Conservation (phyloP, 106 monocot species). For the Amphibolis antarctica region DNA sequence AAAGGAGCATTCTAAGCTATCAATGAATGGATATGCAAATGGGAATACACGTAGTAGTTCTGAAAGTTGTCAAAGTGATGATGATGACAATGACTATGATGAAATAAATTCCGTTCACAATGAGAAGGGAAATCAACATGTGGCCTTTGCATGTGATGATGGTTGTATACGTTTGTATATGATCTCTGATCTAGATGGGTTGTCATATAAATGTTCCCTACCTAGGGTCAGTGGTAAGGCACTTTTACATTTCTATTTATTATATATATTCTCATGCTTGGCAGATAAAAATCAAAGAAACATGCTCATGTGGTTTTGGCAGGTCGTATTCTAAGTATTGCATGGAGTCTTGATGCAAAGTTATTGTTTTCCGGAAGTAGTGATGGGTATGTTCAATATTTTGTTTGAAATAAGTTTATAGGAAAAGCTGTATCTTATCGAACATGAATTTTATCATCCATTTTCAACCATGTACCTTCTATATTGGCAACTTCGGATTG, state of each 20-base stretch:
- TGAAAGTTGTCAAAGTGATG: constrained; percentile 35
- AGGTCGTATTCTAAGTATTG: constrained; percentile 79
- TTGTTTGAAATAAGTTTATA: neutral
- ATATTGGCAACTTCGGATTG: too few species aligned
- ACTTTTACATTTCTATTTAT: neutral
- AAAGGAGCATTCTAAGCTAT: constrained; percentile 5
- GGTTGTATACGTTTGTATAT: constrained; percentile 68
- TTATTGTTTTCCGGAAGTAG: constrained; percentile 78
- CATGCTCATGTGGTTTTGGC: constrained; percentile 7
- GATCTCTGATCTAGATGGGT: constrained; percentile 34
- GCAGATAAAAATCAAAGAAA: neutral
- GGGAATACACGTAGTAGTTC: constrained; percentile 32
- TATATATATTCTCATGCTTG: neutral
- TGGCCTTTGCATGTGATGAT: constrained; percentile 95
- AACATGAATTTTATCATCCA: neutral
- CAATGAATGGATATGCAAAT: constrained; percentile 34
- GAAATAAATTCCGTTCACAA: constrained; percentile 17
- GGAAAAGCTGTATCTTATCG: too few species aligned
- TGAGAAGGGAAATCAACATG: constrained; percentile 21
- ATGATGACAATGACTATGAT: constrained; percentile 27
- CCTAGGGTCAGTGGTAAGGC: constrained; percentile 86
- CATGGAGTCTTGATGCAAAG: constrained; percentile 82
- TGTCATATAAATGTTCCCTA: constrained; percentile 62
- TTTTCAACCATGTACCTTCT: too few species aligned
- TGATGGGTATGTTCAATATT: constrained; percentile 60